Evolutionary conservation across 306 rosid genomes (phyloP), one percentile per base, ranked within the genome.

Genomic region (Pachyrhizus erosus): DNA sequence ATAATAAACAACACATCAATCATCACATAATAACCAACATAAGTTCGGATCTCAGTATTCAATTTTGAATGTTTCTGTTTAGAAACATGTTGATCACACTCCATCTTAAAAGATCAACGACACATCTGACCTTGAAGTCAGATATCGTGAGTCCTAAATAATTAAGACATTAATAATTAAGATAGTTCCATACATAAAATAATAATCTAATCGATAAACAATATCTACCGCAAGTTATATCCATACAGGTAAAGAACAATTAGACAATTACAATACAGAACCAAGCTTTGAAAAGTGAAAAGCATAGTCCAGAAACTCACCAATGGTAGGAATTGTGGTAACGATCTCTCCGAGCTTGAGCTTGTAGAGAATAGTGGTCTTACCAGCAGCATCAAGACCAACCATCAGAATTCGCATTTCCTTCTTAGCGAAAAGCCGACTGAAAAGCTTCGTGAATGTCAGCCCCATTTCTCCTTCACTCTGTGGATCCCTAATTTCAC

Each of bases 331-430:
- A 75, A 96, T 96, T 13, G 99, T 96, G 1, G 99, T 96, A 87
- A 96, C 99, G 76, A 96, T 96, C 92, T 96, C 99, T 34, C 99
- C 99, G 69, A 96, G 99, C 95, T 96, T 96, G 92, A 96, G 99
- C 95, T 96, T 96, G 90, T 96, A 96, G 70, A 96, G 94, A 71
- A 96, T 96, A 72, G 99, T 96, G 55, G 99, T 96, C 94, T 96
- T 96, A 93, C 99, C 99, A 83, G 99, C 99, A 5, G 99, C 99
- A 83, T 96, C 99, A 72, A 96, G 99, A 92, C 99, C 99, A 43
- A 96, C 99, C 99, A 96, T 96, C 87, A 96, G 91, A 86, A 96
- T 96, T 85, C 99, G 84, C 99, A 96, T 96, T 88, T 96, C 99
- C 79, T 90, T 96, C 97, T 96, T 96, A 83, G 99, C 98, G 37